Conservation (phyloP, 2,329 filamentous ascomycete genomes). For the Talaromyces sp. region DNA sequence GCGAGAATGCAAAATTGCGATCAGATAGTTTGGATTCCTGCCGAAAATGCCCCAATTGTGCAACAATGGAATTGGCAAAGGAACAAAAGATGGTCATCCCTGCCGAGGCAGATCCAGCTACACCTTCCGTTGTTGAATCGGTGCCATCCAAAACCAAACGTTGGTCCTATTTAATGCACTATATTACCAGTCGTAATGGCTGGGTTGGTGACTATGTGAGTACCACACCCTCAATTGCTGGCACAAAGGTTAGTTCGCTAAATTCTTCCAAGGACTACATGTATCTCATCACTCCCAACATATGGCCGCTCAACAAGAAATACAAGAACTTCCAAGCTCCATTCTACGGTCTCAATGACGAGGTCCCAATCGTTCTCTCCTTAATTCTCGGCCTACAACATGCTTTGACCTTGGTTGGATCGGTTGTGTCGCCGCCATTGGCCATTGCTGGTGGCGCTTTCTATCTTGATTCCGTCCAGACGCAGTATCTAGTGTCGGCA, state of each 20-base stretch:
- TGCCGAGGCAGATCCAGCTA: neutral
- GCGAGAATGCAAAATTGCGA: too few species aligned
- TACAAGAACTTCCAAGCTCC: conserved; percentile 53
- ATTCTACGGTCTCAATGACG: conserved; percentile 79
- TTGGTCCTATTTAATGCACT: conserved; percentile 15
- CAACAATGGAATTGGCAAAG: too few species aligned
- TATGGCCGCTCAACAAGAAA: conserved; percentile 47
- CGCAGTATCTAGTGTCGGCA: conserved; percentile 75
- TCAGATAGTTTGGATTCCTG: too few species aligned
- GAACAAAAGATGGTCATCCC: too few species aligned
- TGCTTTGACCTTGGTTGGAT: conserved; percentile 68
- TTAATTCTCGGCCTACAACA: conserved; percentile 75
- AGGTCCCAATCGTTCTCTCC: conserved; percentile 69
- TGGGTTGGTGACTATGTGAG: conserved; percentile 44
- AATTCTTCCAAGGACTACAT: conserved; percentile 39
- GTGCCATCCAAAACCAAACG: too few species aligned
- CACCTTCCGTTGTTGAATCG: neutral
- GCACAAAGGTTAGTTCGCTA: neutral
- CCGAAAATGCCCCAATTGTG: too few species aligned
- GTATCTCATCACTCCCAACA: conserved; percentile 50
- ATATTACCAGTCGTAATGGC: conserved; percentile 32
- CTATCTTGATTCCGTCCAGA: conserved; percentile 55
- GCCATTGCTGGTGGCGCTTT: conserved; percentile 60
- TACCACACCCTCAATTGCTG: neutral
- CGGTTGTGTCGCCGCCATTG: conserved; percentile 72